Evolutionary conservation across 108 stramenopile genomes (phyloP), one percentile per base, ranked within the genome.

Genomic region (Pseudonitzschia delicatissima): DNA sequence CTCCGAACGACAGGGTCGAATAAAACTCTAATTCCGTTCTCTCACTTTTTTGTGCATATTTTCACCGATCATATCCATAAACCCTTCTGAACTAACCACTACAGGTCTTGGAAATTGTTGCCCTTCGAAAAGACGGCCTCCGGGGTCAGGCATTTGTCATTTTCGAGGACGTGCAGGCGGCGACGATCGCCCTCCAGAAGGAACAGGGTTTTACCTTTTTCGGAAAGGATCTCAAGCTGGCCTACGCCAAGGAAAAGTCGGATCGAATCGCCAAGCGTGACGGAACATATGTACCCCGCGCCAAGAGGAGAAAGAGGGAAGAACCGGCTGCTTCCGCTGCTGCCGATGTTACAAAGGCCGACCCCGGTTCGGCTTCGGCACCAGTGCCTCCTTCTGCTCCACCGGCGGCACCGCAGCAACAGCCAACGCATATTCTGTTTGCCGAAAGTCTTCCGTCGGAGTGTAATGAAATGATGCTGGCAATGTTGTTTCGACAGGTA

Each of bases 81-180:
- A 12, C 13, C 4, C 35, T 27, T 36, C 37, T 66, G 21, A 7
- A 37, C 18, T 53, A 9, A 3, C 36, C 44, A 9, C 29, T 2
- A 13, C 36, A 80, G 80, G 69, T 85, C n/a, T 66, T 92, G 33
- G 91, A 96, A 68, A 81, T 93, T 45, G 80, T 96, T 40, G 69
- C 78, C 44, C 72, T 90, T n/a, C 88, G 92, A 9, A 74, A 81
- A 9, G 78, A 86, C 48, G 82, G 89, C 48, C 67, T 98, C 45
- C 72, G 91, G 18, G 98, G 97, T 44, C 95, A 96, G 71, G 92
- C 94, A 1, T 98, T 90, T 89, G 87, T 98, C 23, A 84, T 96
- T 21, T 96, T 95, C 64, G 94, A 96, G 44, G 80, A 92, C 51
- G 79, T 91, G n/a, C 61, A 84, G 35, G 71, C 94, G 4, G 96